Conservation (phyloP, 441 rosid genomes). For the Rhodomyrtus psidioides region DNA sequence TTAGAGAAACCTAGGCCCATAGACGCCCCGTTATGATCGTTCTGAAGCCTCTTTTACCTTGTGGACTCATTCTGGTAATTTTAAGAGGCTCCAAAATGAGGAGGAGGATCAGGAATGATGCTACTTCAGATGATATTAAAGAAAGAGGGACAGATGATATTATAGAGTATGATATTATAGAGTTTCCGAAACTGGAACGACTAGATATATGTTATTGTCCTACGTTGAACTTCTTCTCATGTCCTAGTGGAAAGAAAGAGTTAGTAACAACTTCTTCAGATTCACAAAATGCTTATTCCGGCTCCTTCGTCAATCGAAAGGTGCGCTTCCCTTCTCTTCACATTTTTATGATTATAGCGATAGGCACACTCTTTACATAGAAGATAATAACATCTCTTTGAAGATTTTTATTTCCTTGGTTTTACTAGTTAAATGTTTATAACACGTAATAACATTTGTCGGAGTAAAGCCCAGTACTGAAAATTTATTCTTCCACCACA, state of each 20-base stretch:
- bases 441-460: too few species aligned
- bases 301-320: not conserved
- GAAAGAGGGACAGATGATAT: too few species aligned
- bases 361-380: not conserved
- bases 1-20: too few species aligned
- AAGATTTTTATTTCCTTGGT: not conserved
- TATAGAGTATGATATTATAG: too few species aligned
- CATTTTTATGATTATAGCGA: not conserved
- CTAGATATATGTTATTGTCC: fast-evolving
- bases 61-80: too few species aligned
- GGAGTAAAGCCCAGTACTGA: too few species aligned
- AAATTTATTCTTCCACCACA: not conserved
- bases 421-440: not conserved
- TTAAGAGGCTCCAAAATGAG: too few species aligned
- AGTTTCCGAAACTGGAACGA: not conserved
- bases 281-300: not conserved
- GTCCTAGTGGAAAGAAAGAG: not conserved
- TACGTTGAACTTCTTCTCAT: not conserved
- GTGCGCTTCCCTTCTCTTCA: not conserved
- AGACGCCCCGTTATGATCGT: too few species aligned
- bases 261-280: not conserved
- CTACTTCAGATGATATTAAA: too few species aligned
- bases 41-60: too few species aligned
- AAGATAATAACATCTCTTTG: not conserved
- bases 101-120: too few species aligned